Percentiles rank a stretch among this genome's conserved stretches.
These are phyloP conservation scores for Hyaloscypha variabilis DNA, from an alignment of 495 filamentous ascomycete genomes.

Conservation along the genomic window DNA sequence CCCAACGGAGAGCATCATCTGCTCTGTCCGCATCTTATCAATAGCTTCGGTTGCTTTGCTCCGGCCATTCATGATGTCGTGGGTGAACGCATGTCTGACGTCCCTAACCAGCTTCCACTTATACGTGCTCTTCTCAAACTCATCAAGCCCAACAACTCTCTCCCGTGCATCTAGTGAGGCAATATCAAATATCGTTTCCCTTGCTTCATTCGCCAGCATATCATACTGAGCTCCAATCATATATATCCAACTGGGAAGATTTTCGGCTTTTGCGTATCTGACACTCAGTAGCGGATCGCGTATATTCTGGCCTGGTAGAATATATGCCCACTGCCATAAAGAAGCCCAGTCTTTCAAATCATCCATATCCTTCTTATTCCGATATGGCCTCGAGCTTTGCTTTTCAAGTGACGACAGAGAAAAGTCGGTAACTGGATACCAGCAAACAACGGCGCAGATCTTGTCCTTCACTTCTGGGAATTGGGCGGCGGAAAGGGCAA, in stretches of 20 bases:
- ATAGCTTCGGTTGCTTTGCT: not conserved
- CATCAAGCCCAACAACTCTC: slow-evolving; percentile 7
- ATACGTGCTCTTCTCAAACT: slow-evolving; percentile 20
- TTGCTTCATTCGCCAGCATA: slow-evolving; percentile 27
- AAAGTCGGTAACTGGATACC: slow-evolving; percentile 41
- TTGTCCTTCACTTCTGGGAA: slow-evolving; percentile 34
- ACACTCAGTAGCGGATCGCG: slow-evolving; percentile 41
- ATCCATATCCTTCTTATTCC: slow-evolving; percentile 32
- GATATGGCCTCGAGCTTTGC: slow-evolving; percentile 32
- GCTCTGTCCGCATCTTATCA: not conserved
- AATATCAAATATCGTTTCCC: slow-evolving; percentile 18
- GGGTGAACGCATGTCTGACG: slow-evolving; percentile 24
- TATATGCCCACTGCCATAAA: slow-evolving; percentile 38
- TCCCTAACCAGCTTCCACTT: slow-evolving; percentile 22
- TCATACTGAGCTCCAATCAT: slow-evolving; percentile 25
- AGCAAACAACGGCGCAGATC: slow-evolving; percentile 36
- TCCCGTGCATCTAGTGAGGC: slow-evolving; percentile 12
- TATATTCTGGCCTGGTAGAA: slow-evolving; percentile 35
- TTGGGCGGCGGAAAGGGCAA: slow-evolving; percentile 37
- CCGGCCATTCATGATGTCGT: slow-evolving; percentile 4
- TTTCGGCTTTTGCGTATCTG: slow-evolving; percentile 34
- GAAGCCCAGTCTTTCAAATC: slow-evolving; percentile 31
- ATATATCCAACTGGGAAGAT: slow-evolving; percentile 35
- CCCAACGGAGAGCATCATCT: slow-evolving; percentile 7
- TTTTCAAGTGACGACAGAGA: slow-evolving; percentile 32